phyloP scores from a whole-genome alignment of 495 filamentous ascomycete species.

The Neurospora pannonica region DNA sequence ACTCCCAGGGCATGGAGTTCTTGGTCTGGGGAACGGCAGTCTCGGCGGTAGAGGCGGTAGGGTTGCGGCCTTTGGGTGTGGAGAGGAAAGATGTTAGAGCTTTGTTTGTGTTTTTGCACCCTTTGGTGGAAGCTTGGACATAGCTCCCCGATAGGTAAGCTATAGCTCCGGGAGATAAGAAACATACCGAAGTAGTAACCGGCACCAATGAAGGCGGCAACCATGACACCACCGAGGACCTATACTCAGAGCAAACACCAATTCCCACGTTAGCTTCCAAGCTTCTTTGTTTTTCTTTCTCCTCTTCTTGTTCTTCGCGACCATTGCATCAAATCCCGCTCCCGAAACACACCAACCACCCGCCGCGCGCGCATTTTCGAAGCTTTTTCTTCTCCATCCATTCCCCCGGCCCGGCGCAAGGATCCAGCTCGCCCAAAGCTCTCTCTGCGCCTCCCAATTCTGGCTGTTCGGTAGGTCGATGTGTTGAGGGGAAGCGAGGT shows the following conservation, averaged over 20 bases:
- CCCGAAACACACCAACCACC: not conserved
- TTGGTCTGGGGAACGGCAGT: conserved; percentile 60
- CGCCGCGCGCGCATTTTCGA: not conserved
- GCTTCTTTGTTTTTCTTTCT: not conserved
- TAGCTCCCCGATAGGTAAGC: not conserved
- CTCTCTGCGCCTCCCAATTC: not conserved
- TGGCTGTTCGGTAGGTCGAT: not conserved
- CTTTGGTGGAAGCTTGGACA: not conserved
- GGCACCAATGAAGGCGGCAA: conserved; percentile 72
- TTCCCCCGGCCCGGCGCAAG: not conserved
- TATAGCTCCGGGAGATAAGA: not conserved
- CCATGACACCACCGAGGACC: conserved; percentile 90
- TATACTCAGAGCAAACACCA: conserved; percentile 24
- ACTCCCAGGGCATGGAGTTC: conserved; percentile 84
- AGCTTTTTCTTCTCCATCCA: not conserved
- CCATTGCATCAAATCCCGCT: not conserved
- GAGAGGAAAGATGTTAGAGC: conserved; percentile 1
- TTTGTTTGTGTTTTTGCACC: not conserved
- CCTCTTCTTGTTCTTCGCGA: not conserved
- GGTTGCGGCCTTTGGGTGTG: conserved; percentile 58
- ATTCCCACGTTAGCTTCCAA: conserved; percentile 12
- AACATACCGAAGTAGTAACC: conserved; percentile 72
- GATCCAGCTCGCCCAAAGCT: not conserved
- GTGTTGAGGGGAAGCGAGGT: not conserved
- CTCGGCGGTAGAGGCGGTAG: conserved; percentile 79